Conservation (phyloP, 768 basidiomycete genomes). For the Lentinula detonsa region DNA sequence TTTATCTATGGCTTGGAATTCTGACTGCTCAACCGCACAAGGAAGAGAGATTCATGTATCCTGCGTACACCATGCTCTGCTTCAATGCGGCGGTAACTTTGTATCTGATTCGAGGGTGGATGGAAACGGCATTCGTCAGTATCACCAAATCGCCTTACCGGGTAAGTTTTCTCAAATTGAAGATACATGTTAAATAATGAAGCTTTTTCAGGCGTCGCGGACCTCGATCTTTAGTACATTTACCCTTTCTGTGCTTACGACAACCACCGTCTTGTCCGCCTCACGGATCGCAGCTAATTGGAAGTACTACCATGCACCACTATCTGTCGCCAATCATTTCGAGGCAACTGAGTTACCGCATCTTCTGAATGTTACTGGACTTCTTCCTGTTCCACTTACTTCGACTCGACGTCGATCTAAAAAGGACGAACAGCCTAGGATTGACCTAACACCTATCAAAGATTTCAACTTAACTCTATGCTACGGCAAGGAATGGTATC, state of each 20-base stretch:
- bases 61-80: conserved; percentile 84
- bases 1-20: conserved; percentile 88
- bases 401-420: conserved; percentile 30
- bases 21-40: conserved; percentile 86
- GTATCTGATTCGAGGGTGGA: conserved; percentile 82
- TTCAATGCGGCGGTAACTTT: conserved; percentile 92
- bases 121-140: conserved; percentile 70
- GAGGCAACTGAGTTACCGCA: conserved; percentile 77
- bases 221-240: conserved; percentile 69
- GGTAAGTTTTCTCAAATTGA: conserved; percentile 38
- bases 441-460: conserved; percentile 65
- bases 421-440: conserved; percentile 34
- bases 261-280: conserved; percentile 63
- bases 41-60: conserved; percentile 99
- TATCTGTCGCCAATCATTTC: conserved; percentile 63
- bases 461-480: conserved; percentile 75
- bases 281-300: conserved; percentile 78
- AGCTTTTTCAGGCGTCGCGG: conserved; percentile 58
- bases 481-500: conserved; percentile 92
- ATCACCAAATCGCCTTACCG: conserved; percentile 80
- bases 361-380: conserved; percentile 67
- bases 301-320: conserved; percentile 88
- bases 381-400: conserved; percentile 44
- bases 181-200: not conserved
- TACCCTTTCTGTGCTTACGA: conserved; percentile 65